These are phyloP conservation scores for Quercus wislizeni DNA, from an alignment of 306 rosid species.

Conservation along the genomic window DNA sequence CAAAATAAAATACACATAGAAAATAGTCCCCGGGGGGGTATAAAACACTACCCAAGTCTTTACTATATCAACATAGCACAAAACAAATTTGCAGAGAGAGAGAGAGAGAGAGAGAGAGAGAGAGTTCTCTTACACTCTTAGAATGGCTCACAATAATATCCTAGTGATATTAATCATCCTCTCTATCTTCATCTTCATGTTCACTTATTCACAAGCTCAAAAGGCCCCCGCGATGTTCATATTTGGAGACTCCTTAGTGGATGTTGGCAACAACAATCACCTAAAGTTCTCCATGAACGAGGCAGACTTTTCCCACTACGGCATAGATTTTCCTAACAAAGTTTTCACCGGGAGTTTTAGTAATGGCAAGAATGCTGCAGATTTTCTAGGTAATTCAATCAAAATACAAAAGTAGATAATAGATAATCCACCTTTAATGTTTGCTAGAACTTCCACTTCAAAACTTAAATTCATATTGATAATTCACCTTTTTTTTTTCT, in stretches of 20 bases:
- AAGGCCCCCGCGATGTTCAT: slow-evolving; percentile 33
- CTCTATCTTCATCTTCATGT: no score
- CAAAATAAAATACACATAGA: not conserved
- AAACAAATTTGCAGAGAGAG: no score
- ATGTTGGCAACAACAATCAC: slow-evolving; percentile 50
- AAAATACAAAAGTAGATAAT: not conserved
- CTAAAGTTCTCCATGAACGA: slow-evolving; percentile 25
- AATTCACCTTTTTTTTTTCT: no score
- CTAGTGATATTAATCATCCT: not conserved
- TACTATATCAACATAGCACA: not conserved
- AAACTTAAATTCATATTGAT: no score
- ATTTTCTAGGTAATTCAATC: slow-evolving; percentile 45
- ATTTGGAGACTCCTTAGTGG: slow-evolving; percentile 45
- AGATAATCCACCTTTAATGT: no score
- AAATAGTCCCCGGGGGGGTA: not conserved
- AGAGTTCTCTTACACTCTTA: not conserved
- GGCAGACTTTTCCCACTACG: slow-evolving; percentile 63
- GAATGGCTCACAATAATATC: not conserved
- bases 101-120: no score
- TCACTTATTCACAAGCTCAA: not conserved
- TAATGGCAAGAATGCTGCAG: slow-evolving; percentile 82
- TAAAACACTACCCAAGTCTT: not conserved
- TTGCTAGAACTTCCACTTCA: no score
- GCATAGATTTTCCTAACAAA: slow-evolving; percentile 61
- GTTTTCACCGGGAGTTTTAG: slow-evolving; percentile 59